Evolutionary conservation across 164 flowering plant species (phyloP), one percentile per base, ranked within the genome.

Genomic region (Vitis amurensis): DNA sequence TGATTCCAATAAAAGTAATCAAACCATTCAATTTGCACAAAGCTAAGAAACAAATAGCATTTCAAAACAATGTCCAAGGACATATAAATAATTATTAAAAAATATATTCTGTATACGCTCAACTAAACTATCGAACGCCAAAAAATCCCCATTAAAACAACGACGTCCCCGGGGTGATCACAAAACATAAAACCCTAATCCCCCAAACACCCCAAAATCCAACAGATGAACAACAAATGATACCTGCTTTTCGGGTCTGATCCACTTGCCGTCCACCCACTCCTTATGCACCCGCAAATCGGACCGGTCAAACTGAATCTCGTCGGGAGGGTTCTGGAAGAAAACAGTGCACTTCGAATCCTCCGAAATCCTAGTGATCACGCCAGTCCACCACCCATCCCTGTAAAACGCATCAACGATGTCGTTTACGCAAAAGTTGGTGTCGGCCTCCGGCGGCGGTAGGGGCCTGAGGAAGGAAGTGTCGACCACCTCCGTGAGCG

Each of bases 361-460:
- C 0, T 66, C 76, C 0, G 77, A n/a, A 61, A 64, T 71, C 62
- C 55, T 70, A 30, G 50, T 68, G 13, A 82, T 70, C 12, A 77
- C 64, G 3, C 85, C 83, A 66, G 72, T 70, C 85, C 85, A 79
- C 85, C 85, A 82, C 1, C 79, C 83, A 60, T 82, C 83, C 7
- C 56, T 60, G 51, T 58, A 71, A 13, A n/a, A 50, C 4, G 83
- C 85, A 30, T 79, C 85, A 27, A 82, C 81, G 47, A 63, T 63
- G n/a, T 75, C 81, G 66, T 72, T 51, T 9, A 52, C 61, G 63
- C 75, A 79, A 44, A 77, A 77, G 51, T 31, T 65, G 5, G 8
- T 44, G n/a, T 16, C 44, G 13, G 19, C 31, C 11, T 19, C 37
- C 5, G 37, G 9, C n/a, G 83, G 85, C 8, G 80, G 82, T 17